These are phyloP conservation scores for Bryoglossum gracile DNA, from an alignment of 495 filamentous ascomycete species.

Conservation along the genomic window DNA sequence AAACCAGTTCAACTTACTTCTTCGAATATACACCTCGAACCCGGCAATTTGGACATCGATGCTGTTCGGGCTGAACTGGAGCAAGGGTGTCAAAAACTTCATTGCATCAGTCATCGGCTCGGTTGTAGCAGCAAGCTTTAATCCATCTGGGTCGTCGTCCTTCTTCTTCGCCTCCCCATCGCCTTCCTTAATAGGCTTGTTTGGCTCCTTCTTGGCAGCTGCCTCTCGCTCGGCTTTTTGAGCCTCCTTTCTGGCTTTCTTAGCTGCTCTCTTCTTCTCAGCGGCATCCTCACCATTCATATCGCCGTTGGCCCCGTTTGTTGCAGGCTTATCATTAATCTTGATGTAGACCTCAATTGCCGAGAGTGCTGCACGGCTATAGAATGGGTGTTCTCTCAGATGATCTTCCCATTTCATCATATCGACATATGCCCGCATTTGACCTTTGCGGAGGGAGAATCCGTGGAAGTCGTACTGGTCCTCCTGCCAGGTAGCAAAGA, in stretches of 20 bases:
- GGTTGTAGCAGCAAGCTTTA: constrained; percentile 66
- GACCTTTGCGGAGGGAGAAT: constrained; percentile 91
- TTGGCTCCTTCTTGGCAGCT: constrained; percentile 65
- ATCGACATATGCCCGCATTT: constrained; percentile 89
- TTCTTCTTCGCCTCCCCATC: constrained; percentile 62
- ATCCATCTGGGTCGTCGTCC: constrained; percentile 80
- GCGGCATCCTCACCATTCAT: constrained; percentile 36
- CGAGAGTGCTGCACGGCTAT: constrained; percentile 72
- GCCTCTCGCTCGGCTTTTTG: constrained; percentile 79
- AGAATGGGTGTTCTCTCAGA: constrained; percentile 88
- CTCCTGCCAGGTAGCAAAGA: constrained; percentile 96
- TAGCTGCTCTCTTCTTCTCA: constrained; percentile 85
- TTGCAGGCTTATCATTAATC: constrained; percentile 67
- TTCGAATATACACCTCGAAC: constrained; percentile 81
- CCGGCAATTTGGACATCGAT: constrained; percentile 76
- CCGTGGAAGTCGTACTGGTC: constrained; percentile 99
- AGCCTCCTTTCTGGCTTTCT: constrained; percentile 91
- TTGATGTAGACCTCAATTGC: constrained; percentile 74
- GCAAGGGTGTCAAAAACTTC: constrained; percentile 74
- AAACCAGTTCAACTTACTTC: constrained; percentile 46
- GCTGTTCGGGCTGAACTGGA: constrained; percentile 75
- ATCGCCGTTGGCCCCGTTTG: constrained; percentile 49
- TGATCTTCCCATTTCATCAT: constrained; percentile 96
- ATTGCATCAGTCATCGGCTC: constrained; percentile 79
- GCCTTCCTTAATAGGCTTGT: constrained; percentile 44